Evolutionary conservation across 78 protist genomes (phyloP), one percentile per base, ranked within the genome.

Genomic region (Dictyostelium capitatum): DNA sequence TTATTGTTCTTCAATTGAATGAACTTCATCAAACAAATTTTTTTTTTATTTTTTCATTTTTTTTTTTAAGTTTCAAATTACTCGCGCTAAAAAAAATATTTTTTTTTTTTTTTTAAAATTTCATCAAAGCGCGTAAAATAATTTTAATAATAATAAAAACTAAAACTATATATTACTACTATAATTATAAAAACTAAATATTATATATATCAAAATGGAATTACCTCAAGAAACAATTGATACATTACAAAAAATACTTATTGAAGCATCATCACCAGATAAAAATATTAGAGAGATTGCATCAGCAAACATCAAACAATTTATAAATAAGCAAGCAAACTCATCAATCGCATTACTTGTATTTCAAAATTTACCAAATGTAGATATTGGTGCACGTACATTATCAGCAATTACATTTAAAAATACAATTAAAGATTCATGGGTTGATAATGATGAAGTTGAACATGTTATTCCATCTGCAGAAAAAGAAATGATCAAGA

Each of bases 401-500:
- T 28, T 53, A 15, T 77, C 72, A 7, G 81, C 89, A 5, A 85
- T 83, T 37, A 6, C 12, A n/a, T 75, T 94, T 6, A 94, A 94
- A 83, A 94, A 94, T 57, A 41, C 46, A 30, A 64, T 85, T 23
- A 83, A 79, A 57, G 48, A 85, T 2, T 19, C 62, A 64, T 94
- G 96, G 96, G 53, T 20, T 20, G 57, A 79, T 11, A 17, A n/a
- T 15, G 80, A 78, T 79, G 51, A 47, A 59, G 23, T 41, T 17
- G 93, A 84, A 15, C 12, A 51, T 28, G 53, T 67, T n/a, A 92
- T 92, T 72, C 54, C 90, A 46, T 28, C 46, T 9, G 1, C 10
- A 1, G 84, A 73, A 7, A 94, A 94, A 69, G 83, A 78, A 0
- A 28, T 50, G 12, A 50, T 94, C 0, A 83, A 83, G 57, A 41